phyloP scores from a whole-genome alignment of 164 flowering plant genomes.

The Tetrastigma voinierianum region DNA sequence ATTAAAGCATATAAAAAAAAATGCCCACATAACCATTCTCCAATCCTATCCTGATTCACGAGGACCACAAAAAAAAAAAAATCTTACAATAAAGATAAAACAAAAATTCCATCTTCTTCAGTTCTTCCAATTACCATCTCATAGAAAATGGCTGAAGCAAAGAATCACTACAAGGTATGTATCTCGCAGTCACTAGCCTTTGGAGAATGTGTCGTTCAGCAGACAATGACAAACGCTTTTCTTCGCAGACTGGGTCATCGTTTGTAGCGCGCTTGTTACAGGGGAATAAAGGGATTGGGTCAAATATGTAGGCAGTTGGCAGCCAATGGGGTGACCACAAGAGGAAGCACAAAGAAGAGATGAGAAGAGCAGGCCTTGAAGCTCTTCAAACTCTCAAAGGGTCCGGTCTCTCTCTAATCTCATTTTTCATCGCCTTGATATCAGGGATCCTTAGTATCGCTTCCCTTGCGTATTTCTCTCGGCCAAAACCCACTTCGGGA shows the following conservation, averaged over 20 bases:
- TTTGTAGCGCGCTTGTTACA: conserved; percentile 32
- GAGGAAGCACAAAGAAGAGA: conserved; percentile 43
- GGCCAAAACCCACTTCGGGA: conserved; percentile 35
- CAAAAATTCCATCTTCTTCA: too few relatives aligned
- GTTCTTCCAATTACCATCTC: too few relatives aligned
- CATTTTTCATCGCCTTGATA: conserved; percentile 48
- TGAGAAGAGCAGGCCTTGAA: conserved; percentile 40
- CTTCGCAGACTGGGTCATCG: not conserved
- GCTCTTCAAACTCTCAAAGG: conserved; percentile 30
- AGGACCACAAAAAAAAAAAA: too few relatives aligned
- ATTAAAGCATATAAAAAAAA: too few relatives aligned
- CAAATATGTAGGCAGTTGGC: conserved; percentile 31
- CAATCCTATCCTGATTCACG: too few relatives aligned
- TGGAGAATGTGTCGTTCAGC: not conserved
- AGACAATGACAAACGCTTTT: too few relatives aligned
- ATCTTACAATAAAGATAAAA: too few relatives aligned
- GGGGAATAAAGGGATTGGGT: conserved; percentile 45
- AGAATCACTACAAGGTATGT: conserved; percentile 9
- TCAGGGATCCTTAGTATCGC: conserved; percentile 24
- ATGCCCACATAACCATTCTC: too few relatives aligned
- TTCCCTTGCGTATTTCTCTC: conserved; percentile 34
- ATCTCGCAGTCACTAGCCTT: not conserved
- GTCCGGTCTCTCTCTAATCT: conserved; percentile 27
- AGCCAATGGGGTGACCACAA: conserved; percentile 20
- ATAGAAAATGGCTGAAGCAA: conserved; percentile 8